Evolutionary conservation across 495 filamentous ascomycete species (phyloP).

Genomic region (Penicillium pancosmium): DNA sequence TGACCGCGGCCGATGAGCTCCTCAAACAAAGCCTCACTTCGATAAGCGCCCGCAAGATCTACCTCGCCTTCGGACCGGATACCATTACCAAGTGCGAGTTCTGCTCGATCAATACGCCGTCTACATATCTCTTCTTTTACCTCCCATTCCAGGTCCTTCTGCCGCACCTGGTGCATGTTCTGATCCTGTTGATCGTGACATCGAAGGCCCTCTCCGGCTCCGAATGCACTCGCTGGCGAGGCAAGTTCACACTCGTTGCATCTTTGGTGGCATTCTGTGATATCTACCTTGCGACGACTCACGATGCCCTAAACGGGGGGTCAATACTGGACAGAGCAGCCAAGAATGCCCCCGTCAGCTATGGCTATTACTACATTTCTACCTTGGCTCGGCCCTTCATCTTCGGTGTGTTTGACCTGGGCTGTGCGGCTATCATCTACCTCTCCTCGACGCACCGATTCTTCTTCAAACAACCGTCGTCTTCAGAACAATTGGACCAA

Average conservation of each 20-base stretch:
- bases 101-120: slow-evolving; percentile 73
- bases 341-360: slow-evolving; percentile 27
- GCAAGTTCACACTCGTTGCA: slow-evolving; percentile 63
- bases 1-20: slow-evolving; percentile 63
- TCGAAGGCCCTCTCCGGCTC: slow-evolving; percentile 55
- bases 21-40: slow-evolving; percentile 69
- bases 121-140: slow-evolving; percentile 78
- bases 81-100: slow-evolving; percentile 74
- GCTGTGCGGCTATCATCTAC: slow-evolving; percentile 65
- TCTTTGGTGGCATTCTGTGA: slow-evolving; percentile 65
- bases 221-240: slow-evolving; percentile 69
- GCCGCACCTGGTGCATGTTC: slow-evolving; percentile 78
- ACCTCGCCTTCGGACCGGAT: slow-evolving; percentile 78
- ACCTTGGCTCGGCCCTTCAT: slow-evolving; percentile 58
- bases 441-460: slow-evolving; percentile 75
- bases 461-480: slow-evolving; percentile 54
- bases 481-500: slow-evolving; percentile 48
- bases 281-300: slow-evolving; percentile 59
- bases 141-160: slow-evolving; percentile 67
- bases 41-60: slow-evolving; percentile 73
- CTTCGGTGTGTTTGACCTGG: slow-evolving; percentile 63
- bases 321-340: slow-evolving; percentile 40
- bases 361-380: slow-evolving; percentile 67
- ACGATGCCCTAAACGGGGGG: slow-evolving; percentile 61
- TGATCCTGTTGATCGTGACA: slow-evolving; percentile 66